Percentiles rank a stretch among this genome's conserved stretches.
phyloP scores from a whole-genome alignment of 139 green algal genomes.

The Medakamo hakoo region DNA sequence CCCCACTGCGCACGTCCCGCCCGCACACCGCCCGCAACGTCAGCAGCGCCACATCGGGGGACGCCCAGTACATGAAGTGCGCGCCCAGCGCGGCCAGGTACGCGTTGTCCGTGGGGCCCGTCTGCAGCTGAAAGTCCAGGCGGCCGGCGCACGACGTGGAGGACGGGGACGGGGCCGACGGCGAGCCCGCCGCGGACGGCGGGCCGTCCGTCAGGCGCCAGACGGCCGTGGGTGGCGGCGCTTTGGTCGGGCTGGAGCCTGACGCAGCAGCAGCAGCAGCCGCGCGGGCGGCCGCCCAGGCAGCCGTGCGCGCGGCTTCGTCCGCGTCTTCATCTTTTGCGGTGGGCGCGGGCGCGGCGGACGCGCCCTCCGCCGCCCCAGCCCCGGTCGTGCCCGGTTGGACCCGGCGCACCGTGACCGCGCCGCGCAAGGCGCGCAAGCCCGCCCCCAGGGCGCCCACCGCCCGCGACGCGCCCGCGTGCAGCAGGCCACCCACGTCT shows the following conservation, averaged over 20 bases:
- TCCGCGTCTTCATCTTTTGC: too few relatives aligned
- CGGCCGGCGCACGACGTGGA: too few relatives aligned
- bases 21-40: slow-evolving; percentile 26
- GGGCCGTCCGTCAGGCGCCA: slow-evolving; percentile 5
- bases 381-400: too few relatives aligned
- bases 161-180: neutral
- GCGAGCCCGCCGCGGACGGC: neutral
- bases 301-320: neutral
- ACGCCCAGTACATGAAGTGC: slow-evolving; percentile 41
- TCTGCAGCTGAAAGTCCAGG: slow-evolving; percentile 38
- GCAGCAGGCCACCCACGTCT: neutral
- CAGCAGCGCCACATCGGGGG: slow-evolving; percentile 30
- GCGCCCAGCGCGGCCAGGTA: slow-evolving; percentile 26
- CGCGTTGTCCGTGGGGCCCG: slow-evolving; percentile 9
- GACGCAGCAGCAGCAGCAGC: neutral
- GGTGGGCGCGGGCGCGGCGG: neutral
- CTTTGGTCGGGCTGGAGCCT: neutral
- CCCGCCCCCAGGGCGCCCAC: neutral
- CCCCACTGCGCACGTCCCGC: slow-evolving; percentile 15
- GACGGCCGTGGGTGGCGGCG: neutral
- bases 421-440: neutral
- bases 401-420: too few relatives aligned
- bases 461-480: too few relatives aligned
- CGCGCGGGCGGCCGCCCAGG: neutral
- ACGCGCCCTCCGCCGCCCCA: neutral